Base-by-base conservation (phyloP, 116 monocot genomes). In the Phalaenopsis hybrid region DNA sequence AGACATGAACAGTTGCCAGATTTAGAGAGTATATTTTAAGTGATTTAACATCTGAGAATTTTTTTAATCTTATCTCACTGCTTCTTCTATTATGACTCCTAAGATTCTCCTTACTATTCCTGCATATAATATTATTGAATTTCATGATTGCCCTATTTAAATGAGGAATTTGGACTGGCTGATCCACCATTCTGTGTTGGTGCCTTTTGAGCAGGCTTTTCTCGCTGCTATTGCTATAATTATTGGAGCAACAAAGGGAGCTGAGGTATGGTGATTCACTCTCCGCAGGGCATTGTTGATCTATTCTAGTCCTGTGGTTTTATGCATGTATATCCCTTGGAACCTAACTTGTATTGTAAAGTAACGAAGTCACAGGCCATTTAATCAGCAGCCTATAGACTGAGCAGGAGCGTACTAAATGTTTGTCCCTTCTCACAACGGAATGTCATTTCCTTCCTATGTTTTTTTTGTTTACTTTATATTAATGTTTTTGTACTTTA, bases 181-280 rank as follows among this genome's bases (percentile, higher is more conserved):
- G 75, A 44, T 75, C 13, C 7, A n/a, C 45, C 44, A 45, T 44
- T 46, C 8, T 46, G 44, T 75, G 17, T 45, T 75, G 17, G 13
- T 75, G 10, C 41, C 2, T 33, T 33, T 20, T 79, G 59, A 18
- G 41, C 79, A 79, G 79, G 79, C 79, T 79, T 34, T 79, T 79
- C 21, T 79, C 13, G 37, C 79, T 58, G 59, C 79, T 4, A 79
- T 79, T 59, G 79, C 79, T 41, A 59, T 79, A 20, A 34, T 79
- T 43, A 79, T 79, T 43, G 79, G 79, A 34, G 79, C 43, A 34
- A 79, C 79, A 43, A 79, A 59, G 59, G 79, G 79, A 20, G 79
- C 57, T 37, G 79, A 79, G 8, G 79, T 37, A 8, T 79, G 79
- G 79, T 79, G 79, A 61, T 79, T 46, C 46, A 10, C 46, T 46